A percentile compares a stretch with the other conserved stretches of the same genome.
Evolutionary conservation across 2,329 filamentous ascomycete species (phyloP).

Genomic region (Sclerotinia subarctica): DNA sequence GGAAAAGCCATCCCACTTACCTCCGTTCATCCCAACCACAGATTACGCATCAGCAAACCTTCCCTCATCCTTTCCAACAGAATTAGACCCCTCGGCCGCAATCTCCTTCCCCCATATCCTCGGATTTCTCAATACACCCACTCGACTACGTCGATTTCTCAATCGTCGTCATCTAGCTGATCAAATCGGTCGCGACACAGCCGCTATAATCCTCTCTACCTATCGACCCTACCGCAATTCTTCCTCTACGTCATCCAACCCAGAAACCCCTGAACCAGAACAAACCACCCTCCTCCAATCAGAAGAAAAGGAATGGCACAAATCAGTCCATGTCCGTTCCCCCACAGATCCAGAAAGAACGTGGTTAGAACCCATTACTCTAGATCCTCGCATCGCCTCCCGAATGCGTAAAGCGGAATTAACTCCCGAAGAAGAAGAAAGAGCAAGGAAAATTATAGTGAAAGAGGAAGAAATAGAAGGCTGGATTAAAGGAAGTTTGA

Average conservation of each 20-base stretch:
- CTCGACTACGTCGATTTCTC: conserved; percentile 82
- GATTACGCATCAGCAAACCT: conserved; percentile 68
- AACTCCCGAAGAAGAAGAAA: conserved; percentile 63
- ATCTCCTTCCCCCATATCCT: conserved; percentile 85
- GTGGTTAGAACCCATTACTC: conserved; percentile 70
- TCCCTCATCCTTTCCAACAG: conserved; percentile 62
- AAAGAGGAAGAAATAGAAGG: conserved; percentile 68
- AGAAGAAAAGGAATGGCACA: conserved; percentile 82
- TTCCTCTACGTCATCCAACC: conserved; percentile 29
- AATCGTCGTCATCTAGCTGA: conserved; percentile 84
- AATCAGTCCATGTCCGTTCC: conserved; percentile 60
- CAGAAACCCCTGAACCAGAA: conserved; percentile 48
- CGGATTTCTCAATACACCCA: conserved; percentile 86
- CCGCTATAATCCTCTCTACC: conserved; percentile 70
- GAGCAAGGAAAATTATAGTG: conserved; percentile 59
- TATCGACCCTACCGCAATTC: conserved; percentile 49
- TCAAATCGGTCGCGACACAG: conserved; percentile 80
- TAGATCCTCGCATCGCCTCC: conserved; percentile 71
- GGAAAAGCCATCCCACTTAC: conserved; percentile 59
- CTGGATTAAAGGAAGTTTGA: conserved; percentile 60
- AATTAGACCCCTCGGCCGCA: conserved; percentile 69
- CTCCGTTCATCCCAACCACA: conserved; percentile 68
- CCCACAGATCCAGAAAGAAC: conserved; percentile 60
- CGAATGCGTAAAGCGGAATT: conserved; percentile 81
- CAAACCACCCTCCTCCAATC: conserved; percentile 61